phyloP scores from a whole-genome alignment of 1,284 basidiomycete species.

The Naganishia liquefaciens region DNA sequence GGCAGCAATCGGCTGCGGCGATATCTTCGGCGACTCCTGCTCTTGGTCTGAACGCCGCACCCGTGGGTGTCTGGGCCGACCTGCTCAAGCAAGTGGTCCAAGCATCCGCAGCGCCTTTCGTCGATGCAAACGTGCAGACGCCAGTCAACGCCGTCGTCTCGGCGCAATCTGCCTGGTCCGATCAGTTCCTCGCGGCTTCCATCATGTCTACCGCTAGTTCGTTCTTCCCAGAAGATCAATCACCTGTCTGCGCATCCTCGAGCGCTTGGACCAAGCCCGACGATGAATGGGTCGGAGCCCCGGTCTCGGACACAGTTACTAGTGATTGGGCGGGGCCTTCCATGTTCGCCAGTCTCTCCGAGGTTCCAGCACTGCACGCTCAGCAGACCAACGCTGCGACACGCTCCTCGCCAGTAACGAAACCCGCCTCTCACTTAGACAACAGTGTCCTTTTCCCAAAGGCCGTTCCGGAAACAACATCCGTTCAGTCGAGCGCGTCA shows the following conservation, averaged over 20 bases:
- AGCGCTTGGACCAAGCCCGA: slow-evolving; percentile 14
- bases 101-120: neutral
- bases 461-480: slow-evolving; percentile 2
- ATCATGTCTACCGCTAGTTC: slow-evolving; percentile 24
- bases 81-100: slow-evolving; percentile 8
- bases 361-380: slow-evolving; percentile 21
- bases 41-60: neutral
- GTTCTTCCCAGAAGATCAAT: slow-evolving; percentile 23
- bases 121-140: neutral
- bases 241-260: slow-evolving; percentile 19
- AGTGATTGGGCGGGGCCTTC: slow-evolving; percentile 17
- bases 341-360: slow-evolving; percentile 24
- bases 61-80: neutral
- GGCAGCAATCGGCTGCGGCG: neutral
- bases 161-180: slow-evolving; percentile 11
- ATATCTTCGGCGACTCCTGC: neutral
- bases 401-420: neutral
- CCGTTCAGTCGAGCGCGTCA: neutral
- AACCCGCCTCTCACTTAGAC: slow-evolving; percentile 11
- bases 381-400: neutral
- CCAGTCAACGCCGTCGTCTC: slow-evolving; percentile 2
- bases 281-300: slow-evolving; percentile 14
- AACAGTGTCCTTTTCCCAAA: slow-evolving; percentile 21
- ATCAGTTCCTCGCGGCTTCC: slow-evolving; percentile 21
- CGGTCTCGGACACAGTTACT: neutral